Base-by-base conservation (phyloP, 1,284 basidiomycete species). In the Pisolithus thermaeus region DNA sequence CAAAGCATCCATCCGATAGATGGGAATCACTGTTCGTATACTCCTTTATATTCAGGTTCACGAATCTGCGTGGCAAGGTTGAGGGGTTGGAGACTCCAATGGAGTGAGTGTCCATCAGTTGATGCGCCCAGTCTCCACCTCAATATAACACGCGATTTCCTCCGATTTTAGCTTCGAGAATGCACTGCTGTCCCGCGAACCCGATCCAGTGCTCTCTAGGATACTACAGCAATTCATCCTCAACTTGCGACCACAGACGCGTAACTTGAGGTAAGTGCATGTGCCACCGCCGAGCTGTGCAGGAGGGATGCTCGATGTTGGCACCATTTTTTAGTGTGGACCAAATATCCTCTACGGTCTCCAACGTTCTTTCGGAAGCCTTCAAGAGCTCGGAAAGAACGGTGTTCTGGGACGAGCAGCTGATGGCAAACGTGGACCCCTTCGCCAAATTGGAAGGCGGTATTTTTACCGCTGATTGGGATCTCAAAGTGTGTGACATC, bases 11-110 rank as follows among this genome's bases (percentile, higher is more conserved):
- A 37, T 75, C 75, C 52, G 83, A 85, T 71, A 83, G 85, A 67
- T 91, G 88, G 88, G 88, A 91, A 72, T 80, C 84, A n/a, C 70
- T 87, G 58, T 91, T 89, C 67, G 79, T 91, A 39, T 91, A 89
- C 67, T 78, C 81, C 27, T 91, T 91, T 73, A 83, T 91, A 59
- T 80, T 78, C 72, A 87, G 81, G 68, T 91, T 88, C 72, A 88
- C 87, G 22, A 74, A 78, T 67, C 72, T 90, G 57, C 79, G 79
- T 59, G 72, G 74, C 52, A 89, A 87, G 69, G 73, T 87, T 28
- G 85, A 89, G 66, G 86, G 87, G 49, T 71, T 91, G 52, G 81
- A 89, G 63, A 78, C 80, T 59, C 80, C 84, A 47, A 83, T 84
- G 80, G 87, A 90, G 88, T 91, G 69, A 72, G 88, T 79, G 45